phyloP scores from a whole-genome alignment of 257 asterid genomes.

The Eustoma russellianum region DNA sequence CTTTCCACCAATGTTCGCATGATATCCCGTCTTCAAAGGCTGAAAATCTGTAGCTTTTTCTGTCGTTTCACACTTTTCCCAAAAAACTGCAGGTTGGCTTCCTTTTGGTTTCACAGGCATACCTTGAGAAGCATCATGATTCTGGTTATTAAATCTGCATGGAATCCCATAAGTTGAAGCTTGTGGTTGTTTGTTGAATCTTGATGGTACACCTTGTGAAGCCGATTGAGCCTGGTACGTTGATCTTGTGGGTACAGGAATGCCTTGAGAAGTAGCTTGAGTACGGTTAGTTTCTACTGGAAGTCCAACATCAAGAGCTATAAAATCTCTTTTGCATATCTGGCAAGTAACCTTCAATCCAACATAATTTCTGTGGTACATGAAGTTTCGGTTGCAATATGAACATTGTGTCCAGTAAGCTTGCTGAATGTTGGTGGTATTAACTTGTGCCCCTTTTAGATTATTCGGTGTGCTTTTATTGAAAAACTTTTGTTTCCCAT shows the following conservation, averaged over 20 bases:
- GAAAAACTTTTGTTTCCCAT: slow-evolving; percentile 25
- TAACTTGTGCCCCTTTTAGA: slow-evolving; percentile 22
- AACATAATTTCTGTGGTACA: slow-evolving; percentile 22
- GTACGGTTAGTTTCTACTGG: too few species aligned
- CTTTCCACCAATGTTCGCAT: too few species aligned
- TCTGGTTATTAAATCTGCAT: slow-evolving; percentile 8
- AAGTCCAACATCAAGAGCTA: slow-evolving; percentile 22
- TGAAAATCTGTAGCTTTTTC: slow-evolving; percentile 14
- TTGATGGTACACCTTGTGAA: slow-evolving; percentile 15
- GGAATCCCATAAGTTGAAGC: slow-evolving; percentile 27
- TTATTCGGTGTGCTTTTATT: slow-evolving; percentile 24
- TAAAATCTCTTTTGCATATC: slow-evolving; percentile 31
- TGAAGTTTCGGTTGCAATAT: slow-evolving; percentile 36
- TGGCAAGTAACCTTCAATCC: slow-evolving; percentile 36
- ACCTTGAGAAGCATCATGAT: slow-evolving; percentile 2
- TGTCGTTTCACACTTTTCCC: background rate
- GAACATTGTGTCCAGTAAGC: slow-evolving; percentile 58
- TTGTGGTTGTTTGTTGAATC: slow-evolving; percentile 19
- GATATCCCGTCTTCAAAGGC: slow-evolving; percentile 16
- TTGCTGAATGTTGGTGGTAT: slow-evolving; percentile 20
- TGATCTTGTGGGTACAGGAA: too few species aligned
- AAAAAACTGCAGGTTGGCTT: slow-evolving; percentile 17
- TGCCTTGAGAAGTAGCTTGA: too few species aligned
- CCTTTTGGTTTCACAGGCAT: slow-evolving; percentile 14
- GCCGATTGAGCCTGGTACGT: too few species aligned